phyloP scores from a whole-genome alignment of 2,329 filamentous ascomycete genomes.

The Chrysosporium keratinophilum region DNA sequence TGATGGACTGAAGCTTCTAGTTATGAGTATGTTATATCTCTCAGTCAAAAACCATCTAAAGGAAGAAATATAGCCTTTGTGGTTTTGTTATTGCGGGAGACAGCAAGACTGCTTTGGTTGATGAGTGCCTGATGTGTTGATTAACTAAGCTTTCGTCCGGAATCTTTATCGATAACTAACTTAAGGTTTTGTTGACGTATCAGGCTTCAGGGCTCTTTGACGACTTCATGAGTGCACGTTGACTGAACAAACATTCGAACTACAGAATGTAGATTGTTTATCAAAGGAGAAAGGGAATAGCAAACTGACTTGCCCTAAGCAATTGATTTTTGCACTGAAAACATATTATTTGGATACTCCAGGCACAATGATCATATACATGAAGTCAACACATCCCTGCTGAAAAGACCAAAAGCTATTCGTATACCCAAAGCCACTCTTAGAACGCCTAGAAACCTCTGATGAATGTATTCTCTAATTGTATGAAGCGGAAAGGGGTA shows the following conservation, averaged over 20 bases:
- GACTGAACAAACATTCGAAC: background rate
- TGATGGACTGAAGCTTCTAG: background rate
- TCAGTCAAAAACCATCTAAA: too few species aligned
- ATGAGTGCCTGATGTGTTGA: background rate
- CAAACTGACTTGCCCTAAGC: background rate
- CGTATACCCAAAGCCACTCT: background rate
- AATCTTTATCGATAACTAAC: background rate
- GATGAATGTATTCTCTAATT: slow-evolving; percentile 2
- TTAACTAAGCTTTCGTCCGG: slow-evolving; percentile 6
- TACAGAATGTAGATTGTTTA: background rate
- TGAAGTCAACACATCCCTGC: background rate
- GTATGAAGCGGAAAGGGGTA: background rate
- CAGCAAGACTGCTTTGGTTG: background rate
- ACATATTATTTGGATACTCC: background rate
- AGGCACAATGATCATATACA: slow-evolving; percentile 5
- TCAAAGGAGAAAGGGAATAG: background rate
- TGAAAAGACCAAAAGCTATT: background rate
- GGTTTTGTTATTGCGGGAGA: background rate
- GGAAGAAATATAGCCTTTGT: background rate
- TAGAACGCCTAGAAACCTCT: slow-evolving; percentile 5
- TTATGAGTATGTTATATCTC: background rate
- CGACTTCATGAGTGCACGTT: too few species aligned
- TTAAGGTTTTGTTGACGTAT: background rate
- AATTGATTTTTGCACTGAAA: background rate
- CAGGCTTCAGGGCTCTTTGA: too few species aligned